Percentiles rank a stretch among this genome's conserved stretches.
Evolutionary conservation across 495 filamentous ascomycete species (phyloP).

Genomic region (Penicillium samsonianum): DNA sequence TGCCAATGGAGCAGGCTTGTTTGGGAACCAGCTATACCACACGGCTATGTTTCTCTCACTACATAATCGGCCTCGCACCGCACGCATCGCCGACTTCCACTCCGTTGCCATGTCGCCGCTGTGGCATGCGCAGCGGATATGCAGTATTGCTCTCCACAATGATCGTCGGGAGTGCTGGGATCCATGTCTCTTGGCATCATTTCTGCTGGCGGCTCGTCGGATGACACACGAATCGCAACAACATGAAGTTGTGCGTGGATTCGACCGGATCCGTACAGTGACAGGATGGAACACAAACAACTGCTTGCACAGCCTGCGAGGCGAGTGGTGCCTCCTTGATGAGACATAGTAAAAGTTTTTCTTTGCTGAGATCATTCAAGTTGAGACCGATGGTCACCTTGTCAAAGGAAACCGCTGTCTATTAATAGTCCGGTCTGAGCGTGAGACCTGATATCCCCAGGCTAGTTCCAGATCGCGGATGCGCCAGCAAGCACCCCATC

Average conservation of each 20-base stretch:
- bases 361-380: not conserved
- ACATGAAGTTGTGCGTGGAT: conserved; percentile 31
- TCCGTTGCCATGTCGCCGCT: conserved; percentile 31
- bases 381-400: conserved; percentile 6
- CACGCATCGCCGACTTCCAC: conserved; percentile 19
- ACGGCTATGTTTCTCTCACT: conserved; percentile 45
- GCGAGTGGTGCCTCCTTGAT: conserved; percentile 36
- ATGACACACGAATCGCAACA: conserved; percentile 44
- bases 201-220: conserved; percentile 34
- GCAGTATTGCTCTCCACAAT: conserved; percentile 43
- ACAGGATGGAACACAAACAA: conserved; percentile 38
- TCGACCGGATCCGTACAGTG: conserved; percentile 28
- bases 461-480: conserved; percentile 45
- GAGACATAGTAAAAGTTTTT: conserved; percentile 3
- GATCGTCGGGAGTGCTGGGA: conserved; percentile 39
- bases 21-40: conserved; percentile 46
- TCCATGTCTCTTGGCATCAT: conserved; percentile 38
- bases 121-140: conserved; percentile 43
- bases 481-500: conserved; percentile 50
- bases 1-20: conserved; percentile 40
- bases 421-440: conserved; percentile 6
- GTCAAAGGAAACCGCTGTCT: conserved; percentile 12
- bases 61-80: conserved; percentile 38
- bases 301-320: conserved; percentile 20
- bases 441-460: conserved; percentile 44